These are phyloP conservation scores for Fomitopsis serialis DNA, from an alignment of 768 basidiomycete genomes.

Conservation along the genomic window DNA sequence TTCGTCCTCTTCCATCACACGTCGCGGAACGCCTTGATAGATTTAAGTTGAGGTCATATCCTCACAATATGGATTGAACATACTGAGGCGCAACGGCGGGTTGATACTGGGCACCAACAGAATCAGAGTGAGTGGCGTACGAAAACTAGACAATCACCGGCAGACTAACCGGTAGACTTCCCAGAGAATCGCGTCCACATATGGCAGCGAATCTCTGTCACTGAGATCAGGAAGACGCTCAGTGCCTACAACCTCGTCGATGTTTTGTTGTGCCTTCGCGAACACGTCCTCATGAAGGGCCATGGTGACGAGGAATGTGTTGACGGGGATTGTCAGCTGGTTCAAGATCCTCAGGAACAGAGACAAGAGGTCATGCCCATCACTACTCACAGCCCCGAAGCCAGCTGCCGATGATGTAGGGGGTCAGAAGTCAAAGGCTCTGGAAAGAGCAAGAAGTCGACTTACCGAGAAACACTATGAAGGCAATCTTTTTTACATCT, in stretches of 20 bases:
- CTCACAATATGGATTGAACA: background rate
- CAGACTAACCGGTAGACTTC: conserved; percentile 25
- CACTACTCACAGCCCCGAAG: no score
- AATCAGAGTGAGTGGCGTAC: background rate
- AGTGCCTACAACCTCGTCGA: conserved; percentile 35
- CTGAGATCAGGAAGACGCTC: conserved; percentile 33
- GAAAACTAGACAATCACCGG: background rate
- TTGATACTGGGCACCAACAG: conserved; percentile 3
- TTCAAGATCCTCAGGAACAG: no score
- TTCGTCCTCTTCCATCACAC: conserved; percentile 2
- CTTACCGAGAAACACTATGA: no score
- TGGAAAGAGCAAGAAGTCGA: no score
- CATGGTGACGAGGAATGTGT: conserved; percentile 37
- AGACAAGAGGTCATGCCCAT: no score
- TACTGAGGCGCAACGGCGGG: conserved; percentile 13
- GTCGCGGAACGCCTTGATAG: background rate
- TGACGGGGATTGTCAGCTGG: conserved; percentile 30
- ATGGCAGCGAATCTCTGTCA: conserved; percentile 36
- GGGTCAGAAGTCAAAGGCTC: no score
- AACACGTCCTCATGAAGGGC: conserved; percentile 32
- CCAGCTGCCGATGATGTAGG: no score
- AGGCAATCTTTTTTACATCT: no score
- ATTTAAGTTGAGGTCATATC: background rate
- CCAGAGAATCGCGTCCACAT: conserved; percentile 32
- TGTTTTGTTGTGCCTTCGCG: conserved; percentile 34